Evolutionary conservation across 1,284 basidiomycete species (phyloP).

Genomic region (Rhodotorula sp.): DNA sequence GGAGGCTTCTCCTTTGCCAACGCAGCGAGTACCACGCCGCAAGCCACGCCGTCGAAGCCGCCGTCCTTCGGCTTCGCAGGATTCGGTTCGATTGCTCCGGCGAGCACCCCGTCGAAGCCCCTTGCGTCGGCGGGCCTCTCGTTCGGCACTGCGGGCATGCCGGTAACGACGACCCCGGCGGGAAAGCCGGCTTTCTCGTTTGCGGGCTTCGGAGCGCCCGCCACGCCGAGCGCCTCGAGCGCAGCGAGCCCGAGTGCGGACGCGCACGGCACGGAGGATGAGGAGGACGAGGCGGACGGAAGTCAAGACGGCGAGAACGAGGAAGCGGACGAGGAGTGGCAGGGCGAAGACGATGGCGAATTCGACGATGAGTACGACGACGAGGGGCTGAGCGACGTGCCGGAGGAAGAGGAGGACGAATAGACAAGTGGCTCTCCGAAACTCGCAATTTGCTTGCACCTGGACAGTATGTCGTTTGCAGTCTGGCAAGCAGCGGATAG

Average conservation of each 20-base stretch:
- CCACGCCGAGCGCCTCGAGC: not conserved
- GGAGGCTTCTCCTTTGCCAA: slow-evolving; percentile 7
- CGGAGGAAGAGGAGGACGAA: slow-evolving; percentile 24
- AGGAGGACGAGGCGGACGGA: not conserved
- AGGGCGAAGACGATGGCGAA: slow-evolving; percentile 8
- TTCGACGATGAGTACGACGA: slow-evolving; percentile 3
- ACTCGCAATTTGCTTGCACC: too few relatives aligned
- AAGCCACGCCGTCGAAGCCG: slow-evolving; percentile 5
- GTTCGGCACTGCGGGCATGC: not conserved
- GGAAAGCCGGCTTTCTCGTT: slow-evolving; percentile 6
- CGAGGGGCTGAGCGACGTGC: slow-evolving; percentile 3
- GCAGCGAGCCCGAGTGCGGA: not conserved
- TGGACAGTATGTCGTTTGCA: too few relatives aligned
- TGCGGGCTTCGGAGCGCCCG: not conserved
- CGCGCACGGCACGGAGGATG: not conserved
- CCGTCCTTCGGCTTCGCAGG: not conserved
- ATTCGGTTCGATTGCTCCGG: not conserved
- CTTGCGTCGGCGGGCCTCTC: slow-evolving; percentile 3
- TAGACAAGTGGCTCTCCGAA: not conserved
- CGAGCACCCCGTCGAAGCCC: not conserved
- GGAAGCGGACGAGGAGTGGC: not conserved
- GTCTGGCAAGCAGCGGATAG: too few relatives aligned
- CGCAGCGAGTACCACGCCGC: not conserved
- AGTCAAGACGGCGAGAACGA: not conserved
- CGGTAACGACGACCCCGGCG: not conserved